A percentile compares a stretch with the other conserved stretches of the same genome.
Conservation (phyloP, 352 stramenopile genomes). For the Pythium rhizo-oryzae region DNA sequence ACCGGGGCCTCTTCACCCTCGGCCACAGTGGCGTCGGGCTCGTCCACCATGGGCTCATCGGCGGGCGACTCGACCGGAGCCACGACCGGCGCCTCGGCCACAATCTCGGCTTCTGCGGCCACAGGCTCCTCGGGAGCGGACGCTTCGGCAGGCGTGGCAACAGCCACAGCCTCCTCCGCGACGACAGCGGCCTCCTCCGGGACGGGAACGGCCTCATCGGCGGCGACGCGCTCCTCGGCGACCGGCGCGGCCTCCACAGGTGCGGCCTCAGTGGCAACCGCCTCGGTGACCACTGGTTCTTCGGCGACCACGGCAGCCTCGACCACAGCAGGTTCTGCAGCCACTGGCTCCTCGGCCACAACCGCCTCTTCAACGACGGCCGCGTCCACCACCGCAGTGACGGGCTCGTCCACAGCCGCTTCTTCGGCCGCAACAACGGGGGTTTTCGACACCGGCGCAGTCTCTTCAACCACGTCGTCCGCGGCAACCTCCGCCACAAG, state of each 20-base stretch:
- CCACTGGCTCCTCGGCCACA: slow-evolving; percentile 13
- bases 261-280: slow-evolving; percentile 7
- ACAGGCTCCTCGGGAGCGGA: slow-evolving; percentile 5
- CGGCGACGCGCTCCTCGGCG: background rate
- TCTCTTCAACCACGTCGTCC: too few relatives aligned
- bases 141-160: background rate
- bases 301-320: slow-evolving; percentile 16
- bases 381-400: background rate
- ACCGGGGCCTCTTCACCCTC: too few relatives aligned
- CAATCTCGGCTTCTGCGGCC: slow-evolving; percentile 14
- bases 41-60: background rate
- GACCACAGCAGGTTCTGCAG: slow-evolving; percentile 11
- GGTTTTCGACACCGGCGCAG: too few relatives aligned
- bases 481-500: background rate
- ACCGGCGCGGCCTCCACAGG: too few relatives aligned
- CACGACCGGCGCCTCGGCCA: background rate
- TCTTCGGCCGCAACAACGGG: background rate
- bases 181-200: too few relatives aligned
- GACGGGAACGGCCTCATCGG: too few relatives aligned
- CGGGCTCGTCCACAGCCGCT: background rate
- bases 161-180: background rate
- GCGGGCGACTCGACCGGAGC: background rate
- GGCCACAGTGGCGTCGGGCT: too few relatives aligned
- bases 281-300: slow-evolving; percentile 19
- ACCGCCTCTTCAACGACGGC: slow-evolving; percentile 6